These are phyloP conservation scores for Phaeomoniella chlamydospora DNA, from an alignment of 2,329 filamentous ascomycete genomes.

Conservation along the genomic window DNA sequence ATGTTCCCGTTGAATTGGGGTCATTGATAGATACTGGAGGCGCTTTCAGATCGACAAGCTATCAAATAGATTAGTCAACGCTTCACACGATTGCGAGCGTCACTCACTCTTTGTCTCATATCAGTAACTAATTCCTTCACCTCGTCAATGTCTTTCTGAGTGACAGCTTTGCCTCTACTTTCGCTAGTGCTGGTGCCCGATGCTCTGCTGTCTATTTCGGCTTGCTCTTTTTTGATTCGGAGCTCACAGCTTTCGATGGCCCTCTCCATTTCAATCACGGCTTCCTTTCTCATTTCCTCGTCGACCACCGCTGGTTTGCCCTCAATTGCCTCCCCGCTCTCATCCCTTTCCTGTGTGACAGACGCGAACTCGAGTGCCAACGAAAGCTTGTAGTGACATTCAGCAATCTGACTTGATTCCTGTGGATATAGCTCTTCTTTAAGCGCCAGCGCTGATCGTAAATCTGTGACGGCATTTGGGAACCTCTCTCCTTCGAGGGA, in stretches of 20 bases:
- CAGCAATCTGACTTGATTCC: slow-evolving; percentile 74
- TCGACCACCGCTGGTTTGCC: slow-evolving; percentile 28
- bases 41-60: slow-evolving; percentile 42
- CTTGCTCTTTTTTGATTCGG: slow-evolving; percentile 36
- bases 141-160: slow-evolving; percentile 31
- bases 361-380: slow-evolving; percentile 89
- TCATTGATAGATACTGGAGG: slow-evolving; percentile 35
- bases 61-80: slow-evolving; percentile 6
- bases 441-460: slow-evolving; percentile 60
- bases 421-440: slow-evolving; percentile 66
- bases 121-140: slow-evolving; percentile 47
- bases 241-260: slow-evolving; percentile 44
- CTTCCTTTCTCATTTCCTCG: slow-evolving; percentile 40
- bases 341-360: slow-evolving; percentile 37
- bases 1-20: slow-evolving; percentile 14
- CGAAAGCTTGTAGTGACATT: slow-evolving; percentile 93
- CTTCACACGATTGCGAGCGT: slow-evolving; percentile 3
- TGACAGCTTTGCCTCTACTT: slow-evolving; percentile 12
- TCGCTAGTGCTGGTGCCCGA: slow-evolving; percentile 25
- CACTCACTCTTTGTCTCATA: slow-evolving; percentile 41
- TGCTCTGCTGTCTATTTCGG: slow-evolving; percentile 12
- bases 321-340: slow-evolving; percentile 25
- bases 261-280: slow-evolving; percentile 43
- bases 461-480: slow-evolving; percentile 71
- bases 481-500: slow-evolving; percentile 96